Evolutionary conservation across 208 protist genomes (phyloP), one percentile per base, ranked within the genome.

Genomic region (Leptomonas seymouri): DNA sequence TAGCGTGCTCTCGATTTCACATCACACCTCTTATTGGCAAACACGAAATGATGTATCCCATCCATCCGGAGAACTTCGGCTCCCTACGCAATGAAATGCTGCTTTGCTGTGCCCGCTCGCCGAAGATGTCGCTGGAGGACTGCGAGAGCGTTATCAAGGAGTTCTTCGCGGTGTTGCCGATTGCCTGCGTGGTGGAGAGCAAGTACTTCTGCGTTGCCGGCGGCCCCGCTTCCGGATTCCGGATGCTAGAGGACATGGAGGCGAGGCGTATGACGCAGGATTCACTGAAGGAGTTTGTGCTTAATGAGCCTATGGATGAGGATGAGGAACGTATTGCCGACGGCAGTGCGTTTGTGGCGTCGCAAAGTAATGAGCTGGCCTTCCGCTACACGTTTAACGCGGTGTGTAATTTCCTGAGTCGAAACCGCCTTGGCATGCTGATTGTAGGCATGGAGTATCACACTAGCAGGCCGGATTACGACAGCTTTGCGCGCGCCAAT

Each of bases 391-490:
- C 84, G 6, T 93, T 89, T 68, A 91, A 95, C 51, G 87, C 90
- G 21, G 71, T 78, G 55, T 93, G 84, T 69, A 95, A 93, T 49
- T 95, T 95, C 66, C 50, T 93, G 34, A 84, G 72, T 27, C 80
- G 86, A 14, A 95, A 95, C 59, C 55, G 78, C 18, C 65, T 95
- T 4, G 74, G 68, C 34, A 81, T 78, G 54, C 65, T 93, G 28
- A 81, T 95, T 30, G 78, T 85, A 0, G 90, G 90, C 60, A 90
- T 90, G 76, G 85, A 95, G 69, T 95, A 93, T 72, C 81, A 93
- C 71, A 90, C 75, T 6, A 80, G 77, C 51, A 69, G 84, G 0
- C 83, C 83, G 8, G 85, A 93, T 45, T 86, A 89, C 76, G 80
- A 92, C 49, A 92, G 79, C 61, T 93, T 90, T 53, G 67, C 84